Percentiles rank a stretch among this genome's conserved stretches.
Conservation (phyloP, 1,284 basidiomycete species). For the Puccinia brachypodii region DNA sequence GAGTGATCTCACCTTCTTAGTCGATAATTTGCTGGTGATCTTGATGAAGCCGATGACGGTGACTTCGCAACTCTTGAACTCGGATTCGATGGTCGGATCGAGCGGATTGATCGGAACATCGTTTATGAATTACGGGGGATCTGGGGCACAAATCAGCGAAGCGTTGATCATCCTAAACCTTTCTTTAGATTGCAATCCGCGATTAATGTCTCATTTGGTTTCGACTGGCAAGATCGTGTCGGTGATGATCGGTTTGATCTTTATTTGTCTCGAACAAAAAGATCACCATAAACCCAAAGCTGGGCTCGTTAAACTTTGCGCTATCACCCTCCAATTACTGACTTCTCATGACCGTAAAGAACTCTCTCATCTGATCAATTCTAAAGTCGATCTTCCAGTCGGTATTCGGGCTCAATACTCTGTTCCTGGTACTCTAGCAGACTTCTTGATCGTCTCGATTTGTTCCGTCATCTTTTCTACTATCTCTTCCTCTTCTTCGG, state of each 20-base stretch:
- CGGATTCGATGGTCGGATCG: constrained; percentile 26
- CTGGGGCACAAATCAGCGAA: constrained; percentile 23
- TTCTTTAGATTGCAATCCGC: constrained; percentile 26
- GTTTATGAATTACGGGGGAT: constrained; percentile 16
- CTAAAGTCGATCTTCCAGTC: constrained; percentile 39
- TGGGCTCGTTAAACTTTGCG: constrained; percentile 37
- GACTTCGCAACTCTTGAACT: constrained; percentile 34
- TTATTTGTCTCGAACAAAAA: constrained; percentile 46
- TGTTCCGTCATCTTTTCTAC: constrained; percentile 44
- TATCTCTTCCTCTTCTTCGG: background rate
- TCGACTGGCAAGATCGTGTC: background rate
- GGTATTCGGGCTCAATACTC: constrained; percentile 42
- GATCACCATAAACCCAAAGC: constrained; percentile 29
- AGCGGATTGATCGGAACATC: background rate
- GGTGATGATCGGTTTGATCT: constrained; percentile 35
- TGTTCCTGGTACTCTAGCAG: constrained; percentile 33
- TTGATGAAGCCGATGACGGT: constrained; percentile 42
- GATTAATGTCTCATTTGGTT: constrained; percentile 25
- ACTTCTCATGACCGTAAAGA: constrained; percentile 37
- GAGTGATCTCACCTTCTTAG: constrained; percentile 32
- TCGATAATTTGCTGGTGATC: constrained; percentile 34
- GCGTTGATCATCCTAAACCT: constrained; percentile 28
- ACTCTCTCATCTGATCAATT: constrained; percentile 18
- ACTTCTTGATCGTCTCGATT: constrained; percentile 47
- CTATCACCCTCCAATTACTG: constrained; percentile 33